These are phyloP conservation scores for Talaromyces trachyspermus DNA, from an alignment of 495 filamentous ascomycete species.

Conservation along the genomic window DNA sequence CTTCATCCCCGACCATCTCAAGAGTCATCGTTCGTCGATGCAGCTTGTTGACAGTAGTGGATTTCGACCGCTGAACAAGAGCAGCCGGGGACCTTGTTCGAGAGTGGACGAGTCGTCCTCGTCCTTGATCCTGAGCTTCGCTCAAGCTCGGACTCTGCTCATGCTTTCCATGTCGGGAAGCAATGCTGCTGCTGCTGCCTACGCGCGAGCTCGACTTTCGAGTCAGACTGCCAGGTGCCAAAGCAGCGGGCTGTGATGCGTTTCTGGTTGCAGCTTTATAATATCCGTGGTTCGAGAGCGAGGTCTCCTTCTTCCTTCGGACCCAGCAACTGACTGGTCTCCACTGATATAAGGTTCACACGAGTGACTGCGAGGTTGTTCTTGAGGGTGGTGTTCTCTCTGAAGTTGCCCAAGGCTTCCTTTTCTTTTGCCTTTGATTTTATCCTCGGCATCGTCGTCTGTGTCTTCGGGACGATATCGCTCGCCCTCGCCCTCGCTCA, in stretches of 20 bases:
- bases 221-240: neutral
- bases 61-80: conserved; percentile 9
- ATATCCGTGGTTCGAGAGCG: too few relatives aligned
- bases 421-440: conserved; percentile 5
- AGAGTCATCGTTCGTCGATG: conserved; percentile 25
- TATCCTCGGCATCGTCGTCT: conserved; percentile 3
- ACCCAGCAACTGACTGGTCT: neutral
- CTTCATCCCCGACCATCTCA: conserved; percentile 37
- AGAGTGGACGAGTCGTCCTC: neutral
- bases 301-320: neutral
- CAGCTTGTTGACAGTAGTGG: neutral
- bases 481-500: conserved; percentile 9
- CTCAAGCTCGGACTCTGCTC: neutral
- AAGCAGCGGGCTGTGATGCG: neutral
- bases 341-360: conserved; percentile 4
- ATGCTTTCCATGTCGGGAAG: neutral
- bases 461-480: conserved; percentile 14
- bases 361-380: conserved; percentile 3
- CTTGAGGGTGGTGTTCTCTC: too few relatives aligned
- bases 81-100: neutral
- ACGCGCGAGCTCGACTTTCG: neutral
- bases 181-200: too few relatives aligned
- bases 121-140: neutral
- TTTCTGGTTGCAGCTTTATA: neutral
- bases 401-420: neutral